These are phyloP conservation scores for Cladorrhinum samala DNA, from an alignment of 495 filamentous ascomycete species.

Conservation along the genomic window DNA sequence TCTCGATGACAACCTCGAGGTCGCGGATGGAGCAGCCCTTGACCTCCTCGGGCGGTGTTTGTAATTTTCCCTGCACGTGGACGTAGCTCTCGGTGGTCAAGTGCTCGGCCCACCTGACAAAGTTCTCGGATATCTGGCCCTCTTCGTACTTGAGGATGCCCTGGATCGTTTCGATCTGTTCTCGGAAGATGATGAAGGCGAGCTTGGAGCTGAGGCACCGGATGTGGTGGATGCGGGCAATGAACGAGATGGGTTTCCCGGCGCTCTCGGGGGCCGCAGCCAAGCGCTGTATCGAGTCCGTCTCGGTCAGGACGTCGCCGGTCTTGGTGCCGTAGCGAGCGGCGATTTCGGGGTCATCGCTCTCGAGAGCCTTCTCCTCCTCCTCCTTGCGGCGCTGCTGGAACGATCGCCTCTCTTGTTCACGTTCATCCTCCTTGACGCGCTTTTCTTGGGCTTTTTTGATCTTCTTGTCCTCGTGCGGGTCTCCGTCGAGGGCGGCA, in stretches of 20 bases:
- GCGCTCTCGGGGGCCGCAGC: slow-evolving; percentile 31
- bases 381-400: slow-evolving; percentile 42
- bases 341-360: slow-evolving; percentile 51
- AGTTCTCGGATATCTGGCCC: slow-evolving; percentile 60
- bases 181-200: slow-evolving; percentile 80
- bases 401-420: slow-evolving; percentile 48
- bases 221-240: slow-evolving; percentile 79
- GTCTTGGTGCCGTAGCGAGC: slow-evolving; percentile 52
- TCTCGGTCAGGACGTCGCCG: slow-evolving; percentile 26
- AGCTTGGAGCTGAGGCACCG: slow-evolving; percentile 80
- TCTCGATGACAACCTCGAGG: slow-evolving; percentile 73
- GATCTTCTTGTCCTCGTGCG: slow-evolving; percentile 45
- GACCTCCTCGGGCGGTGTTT: slow-evolving; percentile 67
- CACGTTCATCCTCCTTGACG: slow-evolving; percentile 42
- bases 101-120: slow-evolving; percentile 82
- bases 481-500: slow-evolving; percentile 36
- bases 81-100: slow-evolving; percentile 77
- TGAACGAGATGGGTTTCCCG: slow-evolving; percentile 67
- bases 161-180: slow-evolving; percentile 77
- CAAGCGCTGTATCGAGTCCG: slow-evolving; percentile 15
- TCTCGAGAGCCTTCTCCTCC: slow-evolving; percentile 35
- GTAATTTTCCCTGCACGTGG: slow-evolving; percentile 67
- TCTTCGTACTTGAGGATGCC: slow-evolving; percentile 59
- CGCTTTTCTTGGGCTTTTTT: slow-evolving; percentile 41
- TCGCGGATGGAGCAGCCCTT: slow-evolving; percentile 70